A percentile compares a stretch with the other conserved stretches of the same genome.
These are phyloP conservation scores for Sporothrix schenckii DNA, from an alignment of 2,329 filamentous ascomycete species.

Conservation along the genomic window DNA sequence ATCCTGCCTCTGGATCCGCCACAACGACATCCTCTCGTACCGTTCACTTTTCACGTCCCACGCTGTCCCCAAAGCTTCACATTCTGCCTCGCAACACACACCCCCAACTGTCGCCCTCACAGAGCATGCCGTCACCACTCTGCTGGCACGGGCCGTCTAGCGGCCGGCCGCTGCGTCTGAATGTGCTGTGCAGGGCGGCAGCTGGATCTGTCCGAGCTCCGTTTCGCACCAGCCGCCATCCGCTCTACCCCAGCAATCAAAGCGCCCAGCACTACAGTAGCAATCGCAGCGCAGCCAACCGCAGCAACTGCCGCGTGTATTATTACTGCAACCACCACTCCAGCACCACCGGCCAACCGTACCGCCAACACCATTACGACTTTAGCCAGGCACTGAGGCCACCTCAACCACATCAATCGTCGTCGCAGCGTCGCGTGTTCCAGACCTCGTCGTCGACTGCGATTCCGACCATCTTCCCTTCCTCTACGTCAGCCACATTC, in stretches of 20 bases:
- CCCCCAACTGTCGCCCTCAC: slow-evolving; percentile 16
- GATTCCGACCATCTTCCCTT: slow-evolving; percentile 35
- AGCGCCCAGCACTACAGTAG: slow-evolving; percentile 18
- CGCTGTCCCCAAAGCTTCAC: neutral
- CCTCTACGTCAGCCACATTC: slow-evolving; percentile 28
- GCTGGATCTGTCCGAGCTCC: slow-evolving; percentile 25
- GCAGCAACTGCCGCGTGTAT: slow-evolving; percentile 23
- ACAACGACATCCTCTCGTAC: neutral
- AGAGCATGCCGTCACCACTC: slow-evolving; percentile 27
- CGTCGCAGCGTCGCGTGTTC: slow-evolving; percentile 39
- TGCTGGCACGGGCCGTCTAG: slow-evolving; percentile 32
- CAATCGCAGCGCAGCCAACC: slow-evolving; percentile 18
- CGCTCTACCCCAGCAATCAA: slow-evolving; percentile 23
- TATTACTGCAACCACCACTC: slow-evolving; percentile 10
- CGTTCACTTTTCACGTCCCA: neutral
- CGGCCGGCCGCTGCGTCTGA: slow-evolving; percentile 29
- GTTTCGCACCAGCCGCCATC: neutral
- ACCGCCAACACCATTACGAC: slow-evolving; percentile 30
- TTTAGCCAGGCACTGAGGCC: slow-evolving; percentile 41
- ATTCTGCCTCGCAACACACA: neutral
- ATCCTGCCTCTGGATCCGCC: neutral
- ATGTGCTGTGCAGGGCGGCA: slow-evolving; percentile 22
- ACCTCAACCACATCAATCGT: slow-evolving; percentile 41
- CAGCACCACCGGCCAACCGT: slow-evolving; percentile 2
- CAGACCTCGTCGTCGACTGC: slow-evolving; percentile 39